phyloP scores from a whole-genome alignment of 345 rosid species.

The Clausena lansium region DNA sequence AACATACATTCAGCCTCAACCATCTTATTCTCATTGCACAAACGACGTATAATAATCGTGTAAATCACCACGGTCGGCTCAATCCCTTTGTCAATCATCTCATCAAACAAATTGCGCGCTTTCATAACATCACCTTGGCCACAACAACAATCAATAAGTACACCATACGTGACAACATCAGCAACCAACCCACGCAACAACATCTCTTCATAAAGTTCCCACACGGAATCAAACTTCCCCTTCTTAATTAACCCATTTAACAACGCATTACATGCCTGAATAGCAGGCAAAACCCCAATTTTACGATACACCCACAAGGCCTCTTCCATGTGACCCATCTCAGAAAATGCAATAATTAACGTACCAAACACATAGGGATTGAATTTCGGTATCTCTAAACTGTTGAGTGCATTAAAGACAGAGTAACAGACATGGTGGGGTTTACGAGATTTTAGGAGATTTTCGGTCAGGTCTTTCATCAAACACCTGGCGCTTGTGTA shows the following conservation, averaged over 20 bases:
- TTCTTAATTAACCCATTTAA: slow-evolving; percentile 51
- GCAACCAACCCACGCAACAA: slow-evolving; percentile 49
- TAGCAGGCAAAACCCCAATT: slow-evolving; percentile 36
- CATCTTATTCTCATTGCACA: slow-evolving; percentile 45
- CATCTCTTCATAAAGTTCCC: slow-evolving; percentile 48
- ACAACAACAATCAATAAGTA: slow-evolving; percentile 52
- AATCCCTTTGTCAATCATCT: slow-evolving; percentile 46
- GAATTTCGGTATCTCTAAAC: slow-evolving; percentile 26
- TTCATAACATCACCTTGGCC: slow-evolving; percentile 42
- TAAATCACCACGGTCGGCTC: slow-evolving; percentile 52
- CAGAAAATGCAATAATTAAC: slow-evolving; percentile 49
- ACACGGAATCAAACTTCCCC: slow-evolving; percentile 40
- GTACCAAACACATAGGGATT: slow-evolving; percentile 46
- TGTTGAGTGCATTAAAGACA: slow-evolving; percentile 43
- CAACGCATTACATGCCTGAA: slow-evolving; percentile 50
- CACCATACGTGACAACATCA: slow-evolving; percentile 54
- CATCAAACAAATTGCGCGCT: slow-evolving; percentile 43
- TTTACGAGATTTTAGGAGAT: slow-evolving; percentile 33
- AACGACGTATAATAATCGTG: slow-evolving; percentile 44
- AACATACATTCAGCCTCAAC: slow-evolving; percentile 46
- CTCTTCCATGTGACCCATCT: slow-evolving; percentile 56
- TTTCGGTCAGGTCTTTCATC: slow-evolving; percentile 55
- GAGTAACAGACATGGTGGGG: slow-evolving; percentile 23
- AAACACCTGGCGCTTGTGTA: slow-evolving; percentile 55
- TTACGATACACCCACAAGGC: slow-evolving; percentile 56